Evolutionary conservation across 495 filamentous ascomycete genomes (phyloP).

Genomic region (Daldinia decipiens): DNA sequence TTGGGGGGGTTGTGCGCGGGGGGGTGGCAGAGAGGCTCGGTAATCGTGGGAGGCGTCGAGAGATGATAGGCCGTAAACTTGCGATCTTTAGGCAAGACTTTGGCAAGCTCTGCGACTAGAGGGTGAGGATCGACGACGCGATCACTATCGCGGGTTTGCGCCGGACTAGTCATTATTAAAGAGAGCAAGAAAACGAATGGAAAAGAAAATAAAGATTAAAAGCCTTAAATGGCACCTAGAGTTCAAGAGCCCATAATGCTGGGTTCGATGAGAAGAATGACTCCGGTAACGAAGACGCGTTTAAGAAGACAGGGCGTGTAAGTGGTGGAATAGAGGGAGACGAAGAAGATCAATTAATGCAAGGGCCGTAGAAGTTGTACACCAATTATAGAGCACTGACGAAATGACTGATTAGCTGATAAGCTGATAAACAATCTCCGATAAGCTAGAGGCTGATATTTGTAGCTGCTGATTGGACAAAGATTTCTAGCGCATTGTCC

Average conservation of each 20-base stretch:
- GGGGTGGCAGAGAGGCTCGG: conserved; percentile 79
- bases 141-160: conserved; percentile 39
- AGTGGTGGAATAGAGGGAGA: no score
- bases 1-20: conserved; percentile 72
- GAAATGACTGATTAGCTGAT: not conserved
- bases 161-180: conserved; percentile 42
- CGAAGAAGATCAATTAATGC: not conserved
- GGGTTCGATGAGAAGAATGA: not conserved
- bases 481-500: no score
- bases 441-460: conserved; percentile 5
- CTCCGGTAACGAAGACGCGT: conserved; percentile 7
- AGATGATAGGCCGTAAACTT: conserved; percentile 84
- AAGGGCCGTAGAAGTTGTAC: not conserved
- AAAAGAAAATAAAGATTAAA: conserved; percentile 4
- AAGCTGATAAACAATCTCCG: not conserved
- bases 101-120: conserved; percentile 67
- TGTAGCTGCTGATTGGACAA: not conserved
- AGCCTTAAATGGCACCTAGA: not conserved
- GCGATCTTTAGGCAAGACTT: conserved; percentile 73
- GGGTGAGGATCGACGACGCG: conserved; percentile 38
- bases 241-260: conserved; percentile 7
- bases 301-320: conserved; percentile 9
- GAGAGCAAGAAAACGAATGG: not conserved
- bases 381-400: not conserved
- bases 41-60: conserved; percentile 81